A percentile compares a stretch with the other conserved stretches of the same genome.
phyloP scores from a whole-genome alignment of 2,329 filamentous ascomycete species.

The Pseudogymnoascus destructans region DNA sequence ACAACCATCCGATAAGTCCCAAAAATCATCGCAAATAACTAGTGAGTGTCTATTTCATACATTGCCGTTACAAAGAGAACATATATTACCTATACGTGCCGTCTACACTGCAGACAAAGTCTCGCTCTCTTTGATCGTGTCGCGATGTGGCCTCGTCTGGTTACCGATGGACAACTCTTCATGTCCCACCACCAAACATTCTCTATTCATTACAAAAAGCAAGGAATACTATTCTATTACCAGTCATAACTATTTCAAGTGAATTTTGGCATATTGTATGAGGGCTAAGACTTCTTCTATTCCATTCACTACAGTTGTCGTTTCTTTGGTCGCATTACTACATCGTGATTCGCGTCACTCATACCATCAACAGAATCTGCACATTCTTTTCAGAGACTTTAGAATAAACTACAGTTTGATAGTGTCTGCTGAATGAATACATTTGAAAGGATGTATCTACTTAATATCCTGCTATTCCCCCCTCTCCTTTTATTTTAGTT shows the following conservation, averaged over 20 bases:
- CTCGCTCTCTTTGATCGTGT: neutral
- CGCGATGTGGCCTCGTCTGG: neutral
- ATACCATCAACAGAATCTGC: neutral
- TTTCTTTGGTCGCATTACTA: constrained; percentile 3
- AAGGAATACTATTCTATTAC: neutral
- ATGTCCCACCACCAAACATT: neutral
- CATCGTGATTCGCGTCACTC: neutral
- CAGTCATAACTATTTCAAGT: neutral
- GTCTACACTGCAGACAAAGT: neutral
- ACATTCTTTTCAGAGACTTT: neutral
- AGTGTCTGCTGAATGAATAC: neutral
- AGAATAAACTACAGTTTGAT: neutral
- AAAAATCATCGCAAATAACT: neutral
- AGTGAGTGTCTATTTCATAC: neutral
- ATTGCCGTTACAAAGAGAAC: neutral
- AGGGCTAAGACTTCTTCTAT: neutral
- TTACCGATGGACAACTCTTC: neutral
- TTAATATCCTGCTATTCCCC: neutral
- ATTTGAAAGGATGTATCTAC: neutral
- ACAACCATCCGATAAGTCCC: neutral
- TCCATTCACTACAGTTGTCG: neutral
- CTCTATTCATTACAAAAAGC: constrained; percentile 1
- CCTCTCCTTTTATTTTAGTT: neutral
- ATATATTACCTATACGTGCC: neutral
- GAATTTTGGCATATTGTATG: neutral